Conservation (phyloP, 2,329 filamentous ascomycete genomes). For the Fusarium zealandicum region DNA sequence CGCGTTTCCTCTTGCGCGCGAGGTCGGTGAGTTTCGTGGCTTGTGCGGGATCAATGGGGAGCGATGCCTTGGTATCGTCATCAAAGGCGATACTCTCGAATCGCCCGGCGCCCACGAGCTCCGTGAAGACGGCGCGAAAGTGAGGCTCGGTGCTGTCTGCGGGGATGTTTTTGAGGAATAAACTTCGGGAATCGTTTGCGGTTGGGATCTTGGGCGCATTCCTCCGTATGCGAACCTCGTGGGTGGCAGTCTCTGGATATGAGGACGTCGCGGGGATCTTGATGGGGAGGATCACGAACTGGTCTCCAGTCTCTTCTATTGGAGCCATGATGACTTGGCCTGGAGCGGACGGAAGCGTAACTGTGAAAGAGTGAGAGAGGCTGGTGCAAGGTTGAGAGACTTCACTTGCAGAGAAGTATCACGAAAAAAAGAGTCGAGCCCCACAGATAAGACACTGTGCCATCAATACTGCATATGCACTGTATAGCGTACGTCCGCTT, state of each 20-base stretch:
- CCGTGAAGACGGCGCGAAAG: constrained; percentile 76
- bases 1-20: constrained; percentile 52
- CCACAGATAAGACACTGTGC: constrained; percentile 24
- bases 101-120: constrained; percentile 76
- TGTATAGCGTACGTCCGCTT: background rate
- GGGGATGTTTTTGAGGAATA: constrained; percentile 92
- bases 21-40: constrained; percentile 47
- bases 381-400: background rate
- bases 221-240: constrained; percentile 86
- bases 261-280: constrained; percentile 69
- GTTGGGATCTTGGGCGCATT: constrained; percentile 83
- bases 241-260: constrained; percentile 68
- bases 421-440: constrained; percentile 33
- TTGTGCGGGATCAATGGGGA: constrained; percentile 59
- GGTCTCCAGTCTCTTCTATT: constrained; percentile 48
- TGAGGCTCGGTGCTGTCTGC: constrained; percentile 81
- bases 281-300: constrained; percentile 75
- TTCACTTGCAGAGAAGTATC: constrained; percentile 4
- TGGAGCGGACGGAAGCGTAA: background rate
- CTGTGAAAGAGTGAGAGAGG: background rate
- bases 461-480: constrained; percentile 4
- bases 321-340: constrained; percentile 40
- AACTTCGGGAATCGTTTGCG: constrained; percentile 74
- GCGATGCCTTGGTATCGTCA: constrained; percentile 56
- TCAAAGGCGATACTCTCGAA: constrained; percentile 84